A percentile compares a stretch with the other conserved stretches of the same genome.
These are phyloP conservation scores for Allomyces arbusculus DNA, from an alignment of 192 early-diverging fungal genomes.

Conservation along the genomic window DNA sequence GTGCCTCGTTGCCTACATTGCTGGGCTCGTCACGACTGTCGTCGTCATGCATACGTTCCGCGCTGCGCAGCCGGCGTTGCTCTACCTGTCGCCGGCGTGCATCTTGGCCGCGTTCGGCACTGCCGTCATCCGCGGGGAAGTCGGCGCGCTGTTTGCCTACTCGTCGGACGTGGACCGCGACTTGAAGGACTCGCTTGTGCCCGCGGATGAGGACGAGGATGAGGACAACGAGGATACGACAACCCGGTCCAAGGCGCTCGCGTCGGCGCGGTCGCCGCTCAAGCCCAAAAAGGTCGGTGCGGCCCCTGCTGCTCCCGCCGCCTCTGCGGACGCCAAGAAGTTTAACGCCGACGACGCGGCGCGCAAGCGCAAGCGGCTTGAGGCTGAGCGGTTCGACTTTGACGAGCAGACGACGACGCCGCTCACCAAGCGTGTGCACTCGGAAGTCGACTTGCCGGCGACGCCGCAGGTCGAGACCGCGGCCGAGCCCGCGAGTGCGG, in stretches of 20 bases:
- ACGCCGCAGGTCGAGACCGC: background rate
- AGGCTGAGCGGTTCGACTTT: background rate
- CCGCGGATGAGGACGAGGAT: background rate
- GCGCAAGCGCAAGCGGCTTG: background rate
- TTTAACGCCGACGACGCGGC: background rate
- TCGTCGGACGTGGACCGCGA: constrained; percentile 31
- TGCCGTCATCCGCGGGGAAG: constrained; percentile 41
- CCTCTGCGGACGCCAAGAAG: background rate
- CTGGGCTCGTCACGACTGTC: constrained; percentile 73
- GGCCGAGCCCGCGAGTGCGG: background rate
- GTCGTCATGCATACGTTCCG: constrained; percentile 87
- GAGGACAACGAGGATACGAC: background rate
- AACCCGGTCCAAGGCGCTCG: background rate
- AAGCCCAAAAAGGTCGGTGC: background rate
- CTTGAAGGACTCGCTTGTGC: background rate
- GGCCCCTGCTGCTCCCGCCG: background rate
- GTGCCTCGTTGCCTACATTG: constrained; percentile 57
- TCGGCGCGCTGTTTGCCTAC: constrained; percentile 42
- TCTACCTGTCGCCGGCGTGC: constrained; percentile 93
- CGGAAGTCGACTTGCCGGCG: background rate
- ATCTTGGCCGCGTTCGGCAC: constrained; percentile 59
- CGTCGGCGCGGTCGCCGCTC: background rate
- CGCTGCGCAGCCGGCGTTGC: constrained; percentile 85
- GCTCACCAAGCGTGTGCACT: background rate
- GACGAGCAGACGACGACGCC: background rate